A percentile compares a stretch with the other conserved stretches of the same genome.
Conservation (phyloP, 345 rosid species). For the Eucalyptus grandis region DNA sequence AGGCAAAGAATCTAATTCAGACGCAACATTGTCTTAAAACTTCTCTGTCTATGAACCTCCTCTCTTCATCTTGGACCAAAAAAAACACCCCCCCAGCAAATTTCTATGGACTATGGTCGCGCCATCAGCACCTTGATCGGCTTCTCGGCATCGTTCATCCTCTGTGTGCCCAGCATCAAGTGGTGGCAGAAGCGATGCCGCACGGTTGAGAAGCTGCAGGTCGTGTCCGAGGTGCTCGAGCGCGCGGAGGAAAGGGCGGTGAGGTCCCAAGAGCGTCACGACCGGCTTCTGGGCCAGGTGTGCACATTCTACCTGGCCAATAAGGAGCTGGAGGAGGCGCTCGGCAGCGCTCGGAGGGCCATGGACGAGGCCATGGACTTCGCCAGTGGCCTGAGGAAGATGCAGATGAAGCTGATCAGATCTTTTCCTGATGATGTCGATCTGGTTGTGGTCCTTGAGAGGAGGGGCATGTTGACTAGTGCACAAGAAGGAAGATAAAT, state of each 20-base stretch:
- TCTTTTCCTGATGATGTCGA: constrained; percentile 13
- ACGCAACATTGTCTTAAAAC: neutral
- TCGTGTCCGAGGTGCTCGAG: constrained; percentile 35
- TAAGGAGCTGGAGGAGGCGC: constrained; percentile 30
- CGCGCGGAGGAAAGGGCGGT: constrained; percentile 31
- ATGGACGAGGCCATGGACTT: constrained; percentile 39
- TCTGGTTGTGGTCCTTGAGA: neutral
- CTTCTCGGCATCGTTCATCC: constrained; percentile 30
- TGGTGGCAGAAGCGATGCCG: constrained; percentile 13
- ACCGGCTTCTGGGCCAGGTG: constrained; percentile 25
- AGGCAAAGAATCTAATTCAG: constrained; percentile 5
- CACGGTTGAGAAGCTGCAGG: constrained; percentile 24
- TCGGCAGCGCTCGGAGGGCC: constrained; percentile 23
- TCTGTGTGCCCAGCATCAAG: constrained; percentile 14
- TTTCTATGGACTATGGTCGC: constrained; percentile 9
- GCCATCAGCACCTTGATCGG: constrained; percentile 18
- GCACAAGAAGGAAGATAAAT: neutral
- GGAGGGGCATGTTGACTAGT: neutral
- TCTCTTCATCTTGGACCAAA: neutral
- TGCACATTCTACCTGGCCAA: constrained; percentile 33
- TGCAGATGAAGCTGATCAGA: constrained; percentile 30
- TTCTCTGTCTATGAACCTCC: neutral
- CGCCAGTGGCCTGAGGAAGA: constrained; percentile 27
- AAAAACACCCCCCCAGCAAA: neutral
- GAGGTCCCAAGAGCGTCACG: constrained; percentile 52